Conservation (phyloP, 2,329 filamentous ascomycete species). For the Periconia sp. region DNA sequence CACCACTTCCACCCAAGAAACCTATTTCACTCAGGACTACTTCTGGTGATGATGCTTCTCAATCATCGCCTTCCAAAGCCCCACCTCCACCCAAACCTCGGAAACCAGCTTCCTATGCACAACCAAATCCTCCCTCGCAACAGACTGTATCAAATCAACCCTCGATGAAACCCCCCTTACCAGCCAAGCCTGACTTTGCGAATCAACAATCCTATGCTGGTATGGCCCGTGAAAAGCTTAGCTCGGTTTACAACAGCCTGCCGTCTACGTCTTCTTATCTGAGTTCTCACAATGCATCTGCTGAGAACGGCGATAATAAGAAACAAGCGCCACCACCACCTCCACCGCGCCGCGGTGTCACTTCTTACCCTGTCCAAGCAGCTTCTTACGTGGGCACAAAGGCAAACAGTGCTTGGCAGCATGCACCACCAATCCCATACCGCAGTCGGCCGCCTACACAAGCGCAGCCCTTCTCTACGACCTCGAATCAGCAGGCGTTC, state of each 20-base stretch:
- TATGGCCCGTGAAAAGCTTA: constrained; percentile 42
- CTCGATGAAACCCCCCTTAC: constrained; percentile 33
- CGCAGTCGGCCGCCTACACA: constrained; percentile 24
- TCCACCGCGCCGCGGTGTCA: constrained; percentile 39
- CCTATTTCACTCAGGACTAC: constrained; percentile 42
- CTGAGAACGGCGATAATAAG: constrained; percentile 14
- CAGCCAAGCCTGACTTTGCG: constrained; percentile 28
- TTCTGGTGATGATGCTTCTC: constrained; percentile 30
- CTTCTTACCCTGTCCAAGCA: constrained; percentile 41
- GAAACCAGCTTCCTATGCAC: constrained; percentile 24
- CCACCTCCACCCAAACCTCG: constrained; percentile 38
- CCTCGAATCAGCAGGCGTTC: constrained; percentile 18
- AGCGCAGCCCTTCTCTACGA: constrained; percentile 32
- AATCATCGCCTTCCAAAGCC: constrained; percentile 31
- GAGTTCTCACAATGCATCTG: constrained; percentile 5
- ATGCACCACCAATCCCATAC: constrained; percentile 33
- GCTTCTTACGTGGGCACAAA: constrained; percentile 43
- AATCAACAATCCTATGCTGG: constrained; percentile 39
- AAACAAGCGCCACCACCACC: constrained; percentile 36
- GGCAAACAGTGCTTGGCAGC: constrained; percentile 37
- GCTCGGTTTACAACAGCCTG: constrained; percentile 43
- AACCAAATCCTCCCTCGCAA: constrained; percentile 32
- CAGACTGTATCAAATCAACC: constrained; percentile 23
- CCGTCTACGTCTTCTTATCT: constrained; percentile 35
- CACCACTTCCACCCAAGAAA: constrained; percentile 36